These are phyloP conservation scores for Hemileccinum impolitum DNA, from an alignment of 768 basidiomycete species.

Conservation along the genomic window DNA sequence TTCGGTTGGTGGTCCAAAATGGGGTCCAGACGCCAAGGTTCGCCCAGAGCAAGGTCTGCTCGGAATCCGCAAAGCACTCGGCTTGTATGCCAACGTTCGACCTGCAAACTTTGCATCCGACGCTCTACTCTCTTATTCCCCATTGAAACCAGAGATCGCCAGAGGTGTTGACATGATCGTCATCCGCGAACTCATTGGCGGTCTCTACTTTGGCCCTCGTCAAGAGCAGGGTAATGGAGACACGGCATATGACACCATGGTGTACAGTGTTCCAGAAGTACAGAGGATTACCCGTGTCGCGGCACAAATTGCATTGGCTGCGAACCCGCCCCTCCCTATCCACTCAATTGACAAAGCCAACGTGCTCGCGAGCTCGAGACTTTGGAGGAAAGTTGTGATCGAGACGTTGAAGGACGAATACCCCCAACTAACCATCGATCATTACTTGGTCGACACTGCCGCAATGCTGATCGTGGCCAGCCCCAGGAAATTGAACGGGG, in stretches of 20 bases:
- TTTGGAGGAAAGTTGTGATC: conserved; percentile 92
- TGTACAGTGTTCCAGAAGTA: conserved; percentile 89
- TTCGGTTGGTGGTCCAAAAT: conserved; percentile 98
- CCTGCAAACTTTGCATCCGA: conserved; percentile 95
- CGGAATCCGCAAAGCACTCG: conserved; percentile 83
- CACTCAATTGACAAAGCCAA: conserved; percentile 99
- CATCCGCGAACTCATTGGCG: conserved; percentile 94
- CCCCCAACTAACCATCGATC: conserved; percentile 83
- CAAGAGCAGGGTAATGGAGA: conserved; percentile 78
- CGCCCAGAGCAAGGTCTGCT: conserved; percentile 94
- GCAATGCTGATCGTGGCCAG: conserved; percentile 92
- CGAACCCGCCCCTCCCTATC: conserved; percentile 81
- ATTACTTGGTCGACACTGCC: conserved; percentile 93
- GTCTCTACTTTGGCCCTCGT: conserved; percentile 91
- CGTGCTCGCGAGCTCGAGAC: conserved; percentile 88
- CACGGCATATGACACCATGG: conserved; percentile 88
- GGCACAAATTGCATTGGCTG: conserved; percentile 81
- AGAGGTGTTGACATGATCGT: conserved; percentile 89
- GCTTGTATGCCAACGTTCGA: conserved; percentile 97
- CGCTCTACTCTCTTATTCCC: conserved; percentile 80
- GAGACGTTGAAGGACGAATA: conserved; percentile 84
- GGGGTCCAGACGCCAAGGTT: conserved; percentile 86
- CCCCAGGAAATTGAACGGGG: conserved; percentile 91
- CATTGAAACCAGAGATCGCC: conserved; percentile 82
- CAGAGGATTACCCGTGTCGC: conserved; percentile 95